Conservation (phyloP, 768 basidiomycete genomes). For the Boletellus sp. region DNA sequence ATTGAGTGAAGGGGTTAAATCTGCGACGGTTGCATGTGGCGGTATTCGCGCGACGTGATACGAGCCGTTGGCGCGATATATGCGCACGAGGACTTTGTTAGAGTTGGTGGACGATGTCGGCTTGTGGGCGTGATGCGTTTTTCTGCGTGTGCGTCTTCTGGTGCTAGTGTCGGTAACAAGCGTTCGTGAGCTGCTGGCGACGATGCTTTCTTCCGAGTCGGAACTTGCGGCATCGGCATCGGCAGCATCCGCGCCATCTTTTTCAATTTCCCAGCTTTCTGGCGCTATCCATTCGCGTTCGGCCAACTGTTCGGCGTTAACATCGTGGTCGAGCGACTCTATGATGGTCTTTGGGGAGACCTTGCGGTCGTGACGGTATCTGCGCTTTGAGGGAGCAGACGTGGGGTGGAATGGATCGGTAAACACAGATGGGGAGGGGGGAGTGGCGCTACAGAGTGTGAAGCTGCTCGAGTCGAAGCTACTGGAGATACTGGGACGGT, state of each 20-base stretch:
- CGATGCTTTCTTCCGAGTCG: slow-evolving; percentile 35
- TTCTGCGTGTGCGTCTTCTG: slow-evolving; percentile 25
- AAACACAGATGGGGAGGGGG: slow-evolving; percentile 38
- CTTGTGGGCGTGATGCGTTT: slow-evolving; percentile 21
- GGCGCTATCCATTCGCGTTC: slow-evolving; percentile 61
- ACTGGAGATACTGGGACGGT: slow-evolving; percentile 18
- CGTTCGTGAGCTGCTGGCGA: slow-evolving; percentile 16
- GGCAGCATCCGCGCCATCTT: slow-evolving; percentile 36
- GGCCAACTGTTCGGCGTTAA: slow-evolving; percentile 11
- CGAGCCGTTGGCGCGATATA: slow-evolving; percentile 70
- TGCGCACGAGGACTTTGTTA: slow-evolving; percentile 51
- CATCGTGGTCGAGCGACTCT: slow-evolving; percentile 8
- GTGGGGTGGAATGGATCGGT: slow-evolving; percentile 35
- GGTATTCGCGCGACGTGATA: slow-evolving; percentile 69
- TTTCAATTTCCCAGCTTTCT: slow-evolving; percentile 72
- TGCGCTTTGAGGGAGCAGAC: slow-evolving; percentile 20
- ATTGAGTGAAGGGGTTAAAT: slow-evolving; percentile 60
- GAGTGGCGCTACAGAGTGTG: slow-evolving; percentile 37
- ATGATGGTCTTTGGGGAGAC: slow-evolving; percentile 51
- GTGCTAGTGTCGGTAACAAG: slow-evolving; percentile 8
- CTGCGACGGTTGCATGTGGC: slow-evolving; percentile 61
- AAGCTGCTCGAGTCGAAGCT: slow-evolving; percentile 30
- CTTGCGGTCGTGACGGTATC: slow-evolving; percentile 32
- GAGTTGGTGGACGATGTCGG: slow-evolving; percentile 10
- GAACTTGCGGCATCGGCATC: slow-evolving; percentile 38